These are phyloP conservation scores for Eurotiales sp. DNA, from an alignment of 2,329 filamentous ascomycete genomes.

Conservation along the genomic window DNA sequence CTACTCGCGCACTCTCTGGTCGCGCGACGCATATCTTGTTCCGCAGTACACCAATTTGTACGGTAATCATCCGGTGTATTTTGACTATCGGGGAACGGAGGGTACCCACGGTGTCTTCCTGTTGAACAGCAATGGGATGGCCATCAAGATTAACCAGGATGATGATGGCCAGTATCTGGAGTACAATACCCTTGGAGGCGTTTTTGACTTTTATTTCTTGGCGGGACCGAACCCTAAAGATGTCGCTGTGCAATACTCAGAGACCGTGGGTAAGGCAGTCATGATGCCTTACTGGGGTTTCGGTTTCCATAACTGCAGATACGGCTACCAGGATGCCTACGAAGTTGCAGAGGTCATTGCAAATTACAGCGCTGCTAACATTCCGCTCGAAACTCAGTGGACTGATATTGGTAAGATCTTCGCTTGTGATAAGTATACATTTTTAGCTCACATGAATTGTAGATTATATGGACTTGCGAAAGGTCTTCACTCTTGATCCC, in stretches of 20 bases:
- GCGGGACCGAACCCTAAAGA: slow-evolving; percentile 57
- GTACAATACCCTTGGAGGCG: slow-evolving; percentile 74
- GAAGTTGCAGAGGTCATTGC: slow-evolving; percentile 42
- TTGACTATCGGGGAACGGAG: slow-evolving; percentile 60
- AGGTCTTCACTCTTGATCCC: slow-evolving; percentile 39
- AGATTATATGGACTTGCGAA: slow-evolving; percentile 37
- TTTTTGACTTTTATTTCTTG: slow-evolving; percentile 69
- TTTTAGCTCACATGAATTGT: not conserved
- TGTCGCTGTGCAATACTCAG: slow-evolving; percentile 57
- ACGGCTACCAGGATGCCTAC: slow-evolving; percentile 55
- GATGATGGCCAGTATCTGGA: slow-evolving; percentile 64
- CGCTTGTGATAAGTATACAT: too few species aligned
- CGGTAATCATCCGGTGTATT: slow-evolving; percentile 70
- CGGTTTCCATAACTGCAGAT: slow-evolving; percentile 61
- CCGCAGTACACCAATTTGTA: slow-evolving; percentile 66
- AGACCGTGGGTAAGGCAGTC: slow-evolving; percentile 53
- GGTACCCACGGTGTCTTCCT: slow-evolving; percentile 65
- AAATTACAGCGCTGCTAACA: slow-evolving; percentile 40
- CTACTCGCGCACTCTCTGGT: slow-evolving; percentile 68
- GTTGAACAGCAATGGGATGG: slow-evolving; percentile 72
- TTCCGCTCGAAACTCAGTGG: slow-evolving; percentile 46
- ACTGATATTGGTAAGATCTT: slow-evolving; percentile 33
- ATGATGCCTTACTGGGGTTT: slow-evolving; percentile 65
- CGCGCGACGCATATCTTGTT: slow-evolving; percentile 61
- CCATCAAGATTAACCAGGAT: slow-evolving; percentile 67